Evolutionary conservation across 2,329 filamentous ascomycete genomes (phyloP), one percentile per base, ranked within the genome.

Genomic region (Monosporascus ibericus): DNA sequence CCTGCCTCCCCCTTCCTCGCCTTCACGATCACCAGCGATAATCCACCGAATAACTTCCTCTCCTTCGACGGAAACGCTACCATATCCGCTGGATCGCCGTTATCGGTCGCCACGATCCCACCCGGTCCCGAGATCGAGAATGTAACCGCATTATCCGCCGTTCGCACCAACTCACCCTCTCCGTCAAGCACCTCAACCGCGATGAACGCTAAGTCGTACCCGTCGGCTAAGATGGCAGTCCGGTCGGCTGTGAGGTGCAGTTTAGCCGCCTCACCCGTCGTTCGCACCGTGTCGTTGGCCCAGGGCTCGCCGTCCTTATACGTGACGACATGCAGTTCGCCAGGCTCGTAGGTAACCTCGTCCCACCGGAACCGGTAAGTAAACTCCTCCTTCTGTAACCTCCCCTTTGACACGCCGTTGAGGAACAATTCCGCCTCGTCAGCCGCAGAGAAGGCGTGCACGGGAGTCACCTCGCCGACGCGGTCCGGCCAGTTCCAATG

Each of bases 371-470:
- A 75, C n/a, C 77, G 72, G 58, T 78, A 79, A 20, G 68, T 61
- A 44, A 48, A 44, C 44, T 65, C 49, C 0, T 49, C 65, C 40
- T 67, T 69, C 52, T 63, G 69, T 50, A 65, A 55, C 2, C 69
- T 62, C 2, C 78, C 78, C 7, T 67, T 66, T 0, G 75, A 76
- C 42, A 68, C 57, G 4, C 73, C 75, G 51, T 80, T 81, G n/a
- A 81, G 56, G 54, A 80, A 81, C 1, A 81, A 62, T 64, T 81
- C 78, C 6, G 77, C 78, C 56, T 78, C 75, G 56, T 80, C 75
- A 3, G 68, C 78, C 1, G 72, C 65, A 0, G 76, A 71, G 57
- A 78, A 80, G 0, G 79, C 76, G 58, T 81, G 78, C 2, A 81
- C 76, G 0, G 78, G 78, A 8, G 78, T 81, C 0, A 74, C 67